phyloP scores from a whole-genome alignment of 2,329 filamentous ascomycete genomes.

The Akanthomyces dipterigenus region DNA sequence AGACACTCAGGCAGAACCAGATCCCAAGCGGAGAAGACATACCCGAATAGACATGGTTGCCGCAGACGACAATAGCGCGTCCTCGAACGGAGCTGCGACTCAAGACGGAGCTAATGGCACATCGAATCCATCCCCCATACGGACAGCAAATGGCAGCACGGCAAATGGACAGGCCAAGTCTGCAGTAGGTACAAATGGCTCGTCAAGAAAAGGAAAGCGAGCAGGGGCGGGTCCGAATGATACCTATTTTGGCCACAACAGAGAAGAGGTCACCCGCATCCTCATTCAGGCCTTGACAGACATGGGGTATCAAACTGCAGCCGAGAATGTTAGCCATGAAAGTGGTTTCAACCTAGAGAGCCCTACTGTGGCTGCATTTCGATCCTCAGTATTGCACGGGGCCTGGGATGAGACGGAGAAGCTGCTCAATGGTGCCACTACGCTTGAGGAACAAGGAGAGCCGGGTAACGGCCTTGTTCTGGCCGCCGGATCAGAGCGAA shows the following conservation, averaged over 20 bases:
- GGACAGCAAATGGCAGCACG: slow-evolving; percentile 18
- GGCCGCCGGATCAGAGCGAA: slow-evolving; percentile 65
- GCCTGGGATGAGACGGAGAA: slow-evolving; percentile 81
- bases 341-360: slow-evolving; percentile 87
- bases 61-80: slow-evolving; percentile 45
- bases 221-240: slow-evolving; percentile 13
- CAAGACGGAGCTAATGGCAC: slow-evolving; percentile 33
- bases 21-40: slow-evolving; percentile 50
- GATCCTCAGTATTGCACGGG: slow-evolving; percentile 71
- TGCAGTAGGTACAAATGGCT: slow-evolving; percentile 47
- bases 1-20: slow-evolving; percentile 16
- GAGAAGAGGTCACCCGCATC: slow-evolving; percentile 88
- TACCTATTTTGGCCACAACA: slow-evolving; percentile 74
- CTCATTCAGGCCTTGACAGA: slow-evolving; percentile 86
- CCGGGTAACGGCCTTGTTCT: slow-evolving; percentile 60
- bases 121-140: slow-evolving; percentile 27
- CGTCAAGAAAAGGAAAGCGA: slow-evolving; percentile 30
- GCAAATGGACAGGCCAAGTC: slow-evolving; percentile 44
- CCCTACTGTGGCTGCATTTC: slow-evolving; percentile 76
- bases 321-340: slow-evolving; percentile 66
- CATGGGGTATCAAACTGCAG: slow-evolving; percentile 76
- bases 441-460: slow-evolving; percentile 26
- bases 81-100: slow-evolving; percentile 48
- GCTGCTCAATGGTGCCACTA: slow-evolving; percentile 56
- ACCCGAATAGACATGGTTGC: slow-evolving; percentile 50